Percentiles rank a stretch among this genome's conserved stretches.
phyloP scores from a whole-genome alignment of 306 rosid genomes.

The Casuarina cunninghamiana region DNA sequence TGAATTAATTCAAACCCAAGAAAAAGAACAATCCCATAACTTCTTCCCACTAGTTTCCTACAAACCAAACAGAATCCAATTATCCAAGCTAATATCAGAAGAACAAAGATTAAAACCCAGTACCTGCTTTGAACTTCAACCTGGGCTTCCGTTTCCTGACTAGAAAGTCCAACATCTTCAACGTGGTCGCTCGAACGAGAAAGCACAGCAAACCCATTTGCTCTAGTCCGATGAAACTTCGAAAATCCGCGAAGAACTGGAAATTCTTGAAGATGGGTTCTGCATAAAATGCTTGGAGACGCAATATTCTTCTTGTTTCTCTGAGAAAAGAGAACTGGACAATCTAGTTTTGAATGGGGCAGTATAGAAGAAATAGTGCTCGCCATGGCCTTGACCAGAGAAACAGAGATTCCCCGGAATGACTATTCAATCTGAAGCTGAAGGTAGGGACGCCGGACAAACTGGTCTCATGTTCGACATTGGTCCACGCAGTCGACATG shows the following conservation, averaged over 20 bases:
- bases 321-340: slow-evolving; percentile 7
- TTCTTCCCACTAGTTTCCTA: not conserved
- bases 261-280: slow-evolving; percentile 20
- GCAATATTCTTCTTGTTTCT: slow-evolving; percentile 2
- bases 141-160: slow-evolving; percentile 23
- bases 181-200: slow-evolving; percentile 38
- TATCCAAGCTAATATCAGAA: not conserved
- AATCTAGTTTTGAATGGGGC: slow-evolving; percentile 29
- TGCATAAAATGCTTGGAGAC: slow-evolving; percentile 16
- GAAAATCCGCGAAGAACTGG: slow-evolving; percentile 8
- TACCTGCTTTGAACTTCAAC: slow-evolving; percentile 64
- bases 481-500: too few species aligned
- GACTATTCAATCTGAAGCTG: too few species aligned
- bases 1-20: not conserved
- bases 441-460: too few species aligned
- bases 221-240: slow-evolving; percentile 19
- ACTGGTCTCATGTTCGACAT: too few species aligned
- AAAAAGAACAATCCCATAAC: not conserved
- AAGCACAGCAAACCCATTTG: slow-evolving; percentile 30
- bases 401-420: too few species aligned
- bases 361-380: slow-evolving; percentile 21
- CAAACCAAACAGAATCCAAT: not conserved
- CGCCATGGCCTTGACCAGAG: slow-evolving; percentile 29
- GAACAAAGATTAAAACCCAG: slow-evolving; percentile 1
- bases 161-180: slow-evolving; percentile 24